Conservation (phyloP, 2,329 filamentous ascomycete species). For the Diaporthe caulivora region DNA sequence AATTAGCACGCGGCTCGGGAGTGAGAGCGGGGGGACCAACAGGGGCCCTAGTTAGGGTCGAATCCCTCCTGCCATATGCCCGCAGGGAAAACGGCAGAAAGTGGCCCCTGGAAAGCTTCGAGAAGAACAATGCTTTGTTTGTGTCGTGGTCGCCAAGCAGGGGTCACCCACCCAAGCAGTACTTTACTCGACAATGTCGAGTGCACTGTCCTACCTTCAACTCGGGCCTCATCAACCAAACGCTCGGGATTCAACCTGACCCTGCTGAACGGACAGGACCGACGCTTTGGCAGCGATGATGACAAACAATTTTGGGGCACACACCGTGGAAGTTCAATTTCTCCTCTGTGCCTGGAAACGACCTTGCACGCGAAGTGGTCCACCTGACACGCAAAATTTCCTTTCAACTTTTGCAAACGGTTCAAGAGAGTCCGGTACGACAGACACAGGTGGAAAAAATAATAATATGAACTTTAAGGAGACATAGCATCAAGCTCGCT, state of each 20-base stretch:
- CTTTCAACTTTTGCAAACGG: background rate
- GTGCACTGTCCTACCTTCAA: background rate
- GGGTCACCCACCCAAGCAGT: background rate
- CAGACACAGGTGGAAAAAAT: too few relatives aligned
- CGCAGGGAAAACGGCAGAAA: background rate
- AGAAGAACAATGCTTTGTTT: background rate
- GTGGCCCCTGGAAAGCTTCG: conserved; percentile 5
- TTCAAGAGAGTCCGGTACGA: background rate
- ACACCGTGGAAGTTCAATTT: background rate
- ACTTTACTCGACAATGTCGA: background rate
- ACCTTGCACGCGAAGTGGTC: background rate
- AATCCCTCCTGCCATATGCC: conserved; percentile 5
- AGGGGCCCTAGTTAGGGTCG: background rate
- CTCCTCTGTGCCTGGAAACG: background rate
- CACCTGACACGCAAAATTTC: background rate
- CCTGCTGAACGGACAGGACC: background rate
- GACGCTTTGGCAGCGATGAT: background rate
- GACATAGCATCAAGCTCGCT: too few relatives aligned
- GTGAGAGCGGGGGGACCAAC: background rate
- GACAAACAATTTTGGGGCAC: background rate
- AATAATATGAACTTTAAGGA: too few relatives aligned
- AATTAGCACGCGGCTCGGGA: background rate
- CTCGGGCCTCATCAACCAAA: too few relatives aligned
- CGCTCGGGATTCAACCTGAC: background rate
- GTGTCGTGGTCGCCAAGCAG: background rate